A percentile compares a stretch with the other conserved stretches of the same genome.
Evolutionary conservation across 352 stramenopile genomes (phyloP).

Genomic region (Globisporangium irregulare): DNA sequence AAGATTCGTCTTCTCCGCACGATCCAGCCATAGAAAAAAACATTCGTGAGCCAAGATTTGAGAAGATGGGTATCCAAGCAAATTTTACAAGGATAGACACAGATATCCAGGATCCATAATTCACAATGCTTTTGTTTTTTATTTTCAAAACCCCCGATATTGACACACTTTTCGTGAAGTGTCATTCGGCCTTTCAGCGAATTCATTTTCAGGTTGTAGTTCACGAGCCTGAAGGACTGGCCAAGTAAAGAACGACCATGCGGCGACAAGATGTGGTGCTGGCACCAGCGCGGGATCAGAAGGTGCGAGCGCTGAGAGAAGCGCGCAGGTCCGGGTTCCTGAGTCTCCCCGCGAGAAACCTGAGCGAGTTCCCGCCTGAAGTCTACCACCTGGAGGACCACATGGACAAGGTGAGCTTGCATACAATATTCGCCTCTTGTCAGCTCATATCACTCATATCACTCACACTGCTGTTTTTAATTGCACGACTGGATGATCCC

Average conservation of each 20-base stretch:
- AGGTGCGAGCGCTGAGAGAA: conserved; percentile 52
- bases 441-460: neutral
- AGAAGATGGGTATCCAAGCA: neutral
- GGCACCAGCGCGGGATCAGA: conserved; percentile 54
- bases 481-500: neutral
- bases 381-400: conserved; percentile 76
- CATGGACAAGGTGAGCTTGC: conserved; percentile 51
- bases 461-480: neutral
- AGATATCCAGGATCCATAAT: neutral
- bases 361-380: conserved; percentile 63
- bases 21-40: conserved; percentile 17
- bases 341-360: conserved; percentile 48
- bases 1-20: conserved; percentile 62
- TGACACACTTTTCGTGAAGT: neutral
- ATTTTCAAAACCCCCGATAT: neutral
- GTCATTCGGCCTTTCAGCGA: neutral
- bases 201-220: neutral
- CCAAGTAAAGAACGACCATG: conserved; percentile 5
- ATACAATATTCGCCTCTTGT: neutral
- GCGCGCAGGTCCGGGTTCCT: conserved; percentile 60
- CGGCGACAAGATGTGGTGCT: conserved; percentile 51
- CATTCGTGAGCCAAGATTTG: neutral
- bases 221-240: neutral
- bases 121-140: neutral
- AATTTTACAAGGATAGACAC: neutral